Evolutionary conservation across 2,329 filamentous ascomycete species (phyloP), one percentile per base, ranked within the genome.

Genomic region (Monosporascus sp.): DNA sequence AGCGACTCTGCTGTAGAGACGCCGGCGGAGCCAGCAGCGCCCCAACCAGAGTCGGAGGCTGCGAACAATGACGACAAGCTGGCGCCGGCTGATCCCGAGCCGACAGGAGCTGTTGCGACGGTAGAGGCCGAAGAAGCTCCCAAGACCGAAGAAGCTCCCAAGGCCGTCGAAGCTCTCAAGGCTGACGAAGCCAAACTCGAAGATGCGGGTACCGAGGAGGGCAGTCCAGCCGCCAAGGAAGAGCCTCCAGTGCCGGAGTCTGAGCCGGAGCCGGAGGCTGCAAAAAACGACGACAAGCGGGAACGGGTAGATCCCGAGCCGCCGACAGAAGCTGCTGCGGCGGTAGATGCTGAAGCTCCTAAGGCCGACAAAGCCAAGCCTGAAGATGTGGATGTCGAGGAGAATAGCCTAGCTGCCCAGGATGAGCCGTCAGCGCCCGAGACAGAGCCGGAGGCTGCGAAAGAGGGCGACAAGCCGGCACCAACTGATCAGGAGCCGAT

Each of bases 21-120:
- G 31, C 7, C 49, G 3, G 15, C 18, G 1, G 20, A 50, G n/a
- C 48, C 51, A 24, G 46, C 37, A 18, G 43, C 47, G 22, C 27
- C 53, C 35, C 57, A 54, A 37, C n/a, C 53, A 18, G 45, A 50
- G 7, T 49, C 52, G 20, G 51, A 39, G 35, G 18, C 49, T 31
- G 15, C 17, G 7, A 15, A 49, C 22, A 38, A 55, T 15, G 37
- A 51, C 24, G 52, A 53, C 22, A 39, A 22, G 7, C 48, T 20
- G 24, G n/a, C 37, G 38, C 22, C 48, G 3, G 46, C 51, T 31
- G 43, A 50, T 46, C n/a, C 46, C 37, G 24, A 46, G 14, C 24
- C 24, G 43, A 46, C 43, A 15, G 43, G 17, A 18, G 24, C 14
- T 46, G 22, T 6, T n/a, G 24, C 22, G 4, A 14, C 15, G 9